Evolutionary conservation across 2,329 filamentous ascomycete species (phyloP).

Genomic region (Coniochaeta sp.): DNA sequence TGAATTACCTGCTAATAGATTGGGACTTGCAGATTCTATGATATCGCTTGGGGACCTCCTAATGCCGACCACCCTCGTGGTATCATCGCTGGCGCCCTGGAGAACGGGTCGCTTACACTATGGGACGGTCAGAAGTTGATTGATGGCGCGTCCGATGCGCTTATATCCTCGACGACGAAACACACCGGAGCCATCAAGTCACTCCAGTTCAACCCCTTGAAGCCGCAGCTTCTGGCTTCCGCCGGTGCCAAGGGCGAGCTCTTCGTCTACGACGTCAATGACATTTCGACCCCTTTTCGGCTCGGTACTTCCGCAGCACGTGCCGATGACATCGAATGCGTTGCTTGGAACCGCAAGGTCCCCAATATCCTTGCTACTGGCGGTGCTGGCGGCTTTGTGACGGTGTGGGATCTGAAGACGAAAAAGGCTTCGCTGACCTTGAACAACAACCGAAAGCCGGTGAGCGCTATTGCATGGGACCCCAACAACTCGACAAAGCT

Average conservation of each 20-base stretch:
- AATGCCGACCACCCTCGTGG: conserved; percentile 73
- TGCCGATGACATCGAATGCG: conserved; percentile 89
- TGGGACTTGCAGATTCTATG: conserved; percentile 69
- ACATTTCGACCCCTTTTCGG: conserved; percentile 79
- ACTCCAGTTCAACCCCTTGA: conserved; percentile 91
- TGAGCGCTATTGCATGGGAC: conserved; percentile 96
- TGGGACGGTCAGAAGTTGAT: conserved; percentile 78
- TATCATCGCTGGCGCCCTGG: conserved; percentile 89
- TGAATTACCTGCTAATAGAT: conserved; percentile 5
- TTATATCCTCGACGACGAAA: conserved; percentile 80
- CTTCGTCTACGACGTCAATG: conserved; percentile 91
- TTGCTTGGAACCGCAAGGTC: conserved; percentile 98
- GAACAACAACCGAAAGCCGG: conserved; percentile 90
- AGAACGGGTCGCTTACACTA: conserved; percentile 87
- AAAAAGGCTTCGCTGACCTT: conserved; percentile 96
- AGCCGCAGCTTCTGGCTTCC: conserved; percentile 84
- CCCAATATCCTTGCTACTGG: conserved; percentile 94
- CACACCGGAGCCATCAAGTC: conserved; percentile 91
- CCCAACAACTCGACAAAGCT: conserved; percentile 92
- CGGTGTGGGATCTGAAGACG: conserved; percentile 96
- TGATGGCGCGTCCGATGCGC: conserved; percentile 56
- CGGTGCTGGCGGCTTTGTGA: conserved; percentile 88
- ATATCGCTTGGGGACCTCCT: conserved; percentile 87
- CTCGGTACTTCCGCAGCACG: conserved; percentile 82
- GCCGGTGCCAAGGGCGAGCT: conserved; percentile 93